Percentiles rank a stretch among this genome's conserved stretches.
Conservation (phyloP, 495 filamentous ascomycete genomes). For the Umbilicaria muhlenbergii region DNA sequence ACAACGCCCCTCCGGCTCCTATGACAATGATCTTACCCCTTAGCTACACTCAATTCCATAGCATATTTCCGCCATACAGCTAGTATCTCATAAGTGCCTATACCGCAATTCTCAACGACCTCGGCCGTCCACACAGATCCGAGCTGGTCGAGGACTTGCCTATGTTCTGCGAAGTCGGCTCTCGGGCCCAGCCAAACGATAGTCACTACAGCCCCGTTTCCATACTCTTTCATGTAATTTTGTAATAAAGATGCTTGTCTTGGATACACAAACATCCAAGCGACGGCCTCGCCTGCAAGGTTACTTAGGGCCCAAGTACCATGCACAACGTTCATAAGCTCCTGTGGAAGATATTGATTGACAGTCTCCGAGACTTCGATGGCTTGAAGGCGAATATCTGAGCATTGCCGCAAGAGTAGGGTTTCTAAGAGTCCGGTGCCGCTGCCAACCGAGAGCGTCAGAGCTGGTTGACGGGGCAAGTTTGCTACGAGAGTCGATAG, state of each 20-base stretch:
- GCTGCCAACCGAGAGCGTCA: conserved; percentile 36
- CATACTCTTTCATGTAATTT: conserved; percentile 25
- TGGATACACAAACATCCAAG: conserved; percentile 43
- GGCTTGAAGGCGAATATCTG: conserved; percentile 16
- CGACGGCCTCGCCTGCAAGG: conserved; percentile 20
- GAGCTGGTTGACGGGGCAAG: conserved; percentile 25
- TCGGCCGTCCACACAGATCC: conserved; percentile 10
- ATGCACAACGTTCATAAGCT: conserved; percentile 24
- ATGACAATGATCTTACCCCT: too few relatives aligned
- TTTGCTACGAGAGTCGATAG: conserved; percentile 17
- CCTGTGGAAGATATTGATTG: conserved; percentile 30
- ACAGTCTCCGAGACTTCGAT: conserved; percentile 10
- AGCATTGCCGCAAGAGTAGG: conserved; percentile 19
- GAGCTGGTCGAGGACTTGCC: conserved; percentile 13
- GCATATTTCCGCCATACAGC: neutral
- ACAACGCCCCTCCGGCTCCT: too few relatives aligned
- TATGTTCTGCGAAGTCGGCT: conserved; percentile 32
- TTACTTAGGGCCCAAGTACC: conserved; percentile 27
- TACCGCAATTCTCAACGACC: conserved; percentile 15
- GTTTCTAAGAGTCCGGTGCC: conserved; percentile 38
- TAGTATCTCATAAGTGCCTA: conserved; percentile 21
- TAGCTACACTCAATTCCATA: too few relatives aligned
- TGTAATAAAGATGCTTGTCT: conserved; percentile 27
- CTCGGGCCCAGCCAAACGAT: conserved; percentile 36
- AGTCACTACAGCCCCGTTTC: conserved; percentile 11